Base-by-base conservation (phyloP, 2,329 filamentous ascomycete genomes). In the Fusarium napiforme region DNA sequence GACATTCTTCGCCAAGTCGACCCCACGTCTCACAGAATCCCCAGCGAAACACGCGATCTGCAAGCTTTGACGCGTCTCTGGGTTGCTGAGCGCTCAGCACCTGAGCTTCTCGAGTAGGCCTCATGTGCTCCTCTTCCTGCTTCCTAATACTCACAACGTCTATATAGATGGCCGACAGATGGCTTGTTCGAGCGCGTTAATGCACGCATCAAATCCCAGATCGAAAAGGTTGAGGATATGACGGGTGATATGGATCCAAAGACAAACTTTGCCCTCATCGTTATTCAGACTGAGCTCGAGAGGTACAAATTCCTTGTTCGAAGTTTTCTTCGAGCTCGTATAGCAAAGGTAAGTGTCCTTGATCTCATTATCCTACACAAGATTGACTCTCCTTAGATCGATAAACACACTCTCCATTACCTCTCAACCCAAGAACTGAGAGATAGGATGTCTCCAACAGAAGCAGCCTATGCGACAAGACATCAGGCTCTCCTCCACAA, bases 221-320 rank as follows among this genome's bases (percentile, higher is more conserved):
- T 93, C 78, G 88, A 91, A 81, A 88, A 87, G 75, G 90, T 94
- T 72, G 92, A 93, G 83, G 89, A 92, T 67, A 89, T 95, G 87
- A 96, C 93, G 18, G 93, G 93, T 71, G 91, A 93, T 79, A 93
- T 95, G 90, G 95, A 97, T 78, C 93, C 95, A 52, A 95, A 93
- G 82, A 92, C 93, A 73, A 98, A 97, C 81, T 97, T 99, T 81
- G 91, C 91, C 69, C 91, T 98, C 79, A 97, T 98, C 55, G 93
- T 99, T 71, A 91, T 98, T 61, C 96, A 99, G 85, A 98, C 97
- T 11, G 96, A 99, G 84, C 89, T 99, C 61, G 95, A 98, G 81
- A 88, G 96, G 50, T 97, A 93, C 83, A 97, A 97, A 84, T 99
- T 95, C 79, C 87, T 99, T 28, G 89, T 98, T 23, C 89, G 96